Base-by-base conservation (phyloP, 306 rosid species). In the Ammopiptanthus mongolicus region DNA sequence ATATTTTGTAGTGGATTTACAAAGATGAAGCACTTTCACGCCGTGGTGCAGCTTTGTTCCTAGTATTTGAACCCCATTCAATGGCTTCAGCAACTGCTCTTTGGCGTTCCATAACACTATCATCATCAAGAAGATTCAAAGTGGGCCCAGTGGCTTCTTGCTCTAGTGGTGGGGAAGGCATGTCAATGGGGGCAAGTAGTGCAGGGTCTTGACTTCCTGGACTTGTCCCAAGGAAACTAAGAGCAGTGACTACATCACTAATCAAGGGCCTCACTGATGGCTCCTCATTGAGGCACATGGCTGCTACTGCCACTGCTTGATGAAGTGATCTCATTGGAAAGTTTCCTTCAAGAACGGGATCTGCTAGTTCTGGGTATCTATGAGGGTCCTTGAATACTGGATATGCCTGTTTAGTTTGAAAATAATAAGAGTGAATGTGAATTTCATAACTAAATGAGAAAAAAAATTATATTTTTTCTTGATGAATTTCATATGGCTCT, bases 221-320 rank as follows among this genome's bases (percentile, higher is more conserved):
- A 29, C 4, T 13, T 29, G 73, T 72, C 4, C 96, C 96, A 8
- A 95, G 88, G 73, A 88, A 85, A 59, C 93, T 87, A 8, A 95
- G 96, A 52, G 98, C 98, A 1, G 92, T 92, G 21, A 95, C 98
- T 0, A 91, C 96, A 47, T 95, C 97, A 18, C 96, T 88, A 19
- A 95, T 90, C 59, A 86, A 69, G 0, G 97, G 97, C 1, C 98
- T 88, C 34, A 73, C 96, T 0, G 87, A 52, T 8, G 96, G 90
- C 57, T 95, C 98, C 69, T 91, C 98, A 1, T 88, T 85, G 3
- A 95, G 87, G 78, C 98, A 91, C 98, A 95, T 95, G 23, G 98
- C 97, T 42, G 98, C 97, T 6, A 95, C 88, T 5, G 98, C 98
- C 10, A 95, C 87, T 17, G 97, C 98, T 86, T 95, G 98, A 41